These are phyloP conservation scores for Balansia obtecta DNA, from an alignment of 2,329 filamentous ascomycete genomes.

Conservation along the genomic window DNA sequence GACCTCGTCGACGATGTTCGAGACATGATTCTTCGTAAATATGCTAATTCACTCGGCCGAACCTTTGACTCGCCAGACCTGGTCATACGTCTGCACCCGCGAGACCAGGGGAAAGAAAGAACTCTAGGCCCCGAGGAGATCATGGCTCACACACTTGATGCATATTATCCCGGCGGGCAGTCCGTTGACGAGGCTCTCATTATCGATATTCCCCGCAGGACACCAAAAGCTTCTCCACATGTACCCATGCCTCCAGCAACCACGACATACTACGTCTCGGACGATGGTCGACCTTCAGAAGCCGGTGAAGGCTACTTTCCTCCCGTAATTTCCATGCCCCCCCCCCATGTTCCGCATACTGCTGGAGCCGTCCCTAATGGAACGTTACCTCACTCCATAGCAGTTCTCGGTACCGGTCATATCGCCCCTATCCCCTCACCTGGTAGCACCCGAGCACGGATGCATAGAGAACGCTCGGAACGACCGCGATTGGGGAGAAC, in stretches of 20 bases:
- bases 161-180: slow-evolving; percentile 78
- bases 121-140: slow-evolving; percentile 75
- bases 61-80: slow-evolving; percentile 88
- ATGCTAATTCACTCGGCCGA: slow-evolving; percentile 80
- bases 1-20: slow-evolving; percentile 91
- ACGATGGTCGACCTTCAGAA: slow-evolving; percentile 55
- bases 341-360: slow-evolving; percentile 27
- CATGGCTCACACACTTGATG: slow-evolving; percentile 65
- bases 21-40: slow-evolving; percentile 85
- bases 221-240: slow-evolving; percentile 69
- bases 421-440: slow-evolving; percentile 73
- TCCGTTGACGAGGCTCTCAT: slow-evolving; percentile 77
- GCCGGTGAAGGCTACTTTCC: slow-evolving; percentile 74
- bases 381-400: slow-evolving; percentile 50
- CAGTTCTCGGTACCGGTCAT: slow-evolving; percentile 69
- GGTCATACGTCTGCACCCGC: slow-evolving; percentile 61
- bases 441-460: slow-evolving; percentile 47
- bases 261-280: slow-evolving; percentile 43
- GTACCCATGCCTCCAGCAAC: slow-evolving; percentile 29
- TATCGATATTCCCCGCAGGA: slow-evolving; percentile 75
- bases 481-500: slow-evolving; percentile 54
- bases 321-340: slow-evolving; percentile 39
- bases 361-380: slow-evolving; percentile 24
- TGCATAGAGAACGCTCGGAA: slow-evolving; percentile 42
- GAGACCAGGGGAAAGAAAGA: slow-evolving; percentile 55